Conservation (phyloP, 2,329 filamentous ascomycete genomes). For the Neonectria punicea region DNA sequence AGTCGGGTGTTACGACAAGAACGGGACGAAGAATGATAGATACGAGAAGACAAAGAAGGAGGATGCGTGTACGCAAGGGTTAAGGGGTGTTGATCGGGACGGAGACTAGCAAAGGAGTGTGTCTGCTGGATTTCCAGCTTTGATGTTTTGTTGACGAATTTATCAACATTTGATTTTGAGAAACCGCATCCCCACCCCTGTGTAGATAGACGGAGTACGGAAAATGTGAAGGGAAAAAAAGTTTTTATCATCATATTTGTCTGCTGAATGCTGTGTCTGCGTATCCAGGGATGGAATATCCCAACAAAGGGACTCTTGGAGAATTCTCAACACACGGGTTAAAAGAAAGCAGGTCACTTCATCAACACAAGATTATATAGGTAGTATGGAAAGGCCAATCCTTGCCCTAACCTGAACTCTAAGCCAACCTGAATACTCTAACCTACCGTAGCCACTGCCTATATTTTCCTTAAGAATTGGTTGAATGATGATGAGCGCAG, state of each 20-base stretch:
- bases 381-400: too few relatives aligned
- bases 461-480: too few relatives aligned
- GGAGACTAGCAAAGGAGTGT: constrained; percentile 14
- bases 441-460: too few relatives aligned
- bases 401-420: too few relatives aligned
- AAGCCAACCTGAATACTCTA: too few relatives aligned
- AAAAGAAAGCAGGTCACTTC: too few relatives aligned
- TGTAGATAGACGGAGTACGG: constrained; percentile 41
- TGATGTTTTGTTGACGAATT: constrained; percentile 19
- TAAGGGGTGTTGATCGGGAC: constrained; percentile 13
- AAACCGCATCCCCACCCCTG: constrained; percentile 10
- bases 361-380: too few relatives aligned
- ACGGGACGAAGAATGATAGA: constrained; percentile 10
- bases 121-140: constrained; percentile 15
- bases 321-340: too few relatives aligned
- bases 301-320: background rate
- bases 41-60: constrained; percentile 4
- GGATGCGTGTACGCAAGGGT: constrained; percentile 3
- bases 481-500: too few relatives aligned
- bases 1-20: constrained; percentile 18
- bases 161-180: constrained; percentile 24
- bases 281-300: background rate
- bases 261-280: background rate
- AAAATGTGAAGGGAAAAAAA: constrained; percentile 30
- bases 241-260: background rate